Evolutionary conservation across 345 rosid species (phyloP), one percentile per base, ranked within the genome.

Genomic region (Eucalyptus caleyi): DNA sequence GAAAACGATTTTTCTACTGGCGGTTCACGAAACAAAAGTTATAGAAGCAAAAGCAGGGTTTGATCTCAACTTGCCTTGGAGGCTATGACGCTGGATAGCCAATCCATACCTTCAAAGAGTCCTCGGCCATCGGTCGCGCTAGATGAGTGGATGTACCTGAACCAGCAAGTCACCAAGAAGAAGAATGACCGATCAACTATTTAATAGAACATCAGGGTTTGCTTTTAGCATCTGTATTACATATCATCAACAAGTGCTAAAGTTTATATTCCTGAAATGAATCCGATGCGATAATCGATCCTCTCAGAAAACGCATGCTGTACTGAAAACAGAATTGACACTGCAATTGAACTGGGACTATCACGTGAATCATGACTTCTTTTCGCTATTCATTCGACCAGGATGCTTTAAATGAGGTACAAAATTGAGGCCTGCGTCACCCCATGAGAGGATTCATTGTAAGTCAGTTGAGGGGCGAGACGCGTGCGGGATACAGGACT

Each of bases 41-140:
- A 9, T 56, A 56, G 62, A 56, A 56, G 62, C 62, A 10, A 56
- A 56, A 24, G 30, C 62, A 56, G 62, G 62, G 62, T 56, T 56
- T 26, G 30, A 24, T 56, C 62, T 56, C 30, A 26, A 56, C 62
- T 56, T 56, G 13, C 62, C 62, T 56, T 24, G 62, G 62, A 56
- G 3, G 62, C 62, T 56, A 56, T 56, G 62, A 5, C 6, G 62
- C 62, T 56, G 62, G 62, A 56, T 24, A 56, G 62, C 62, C 62
- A 56, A 24, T 56, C 62, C 62, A 56, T 56, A 4, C 62, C 30
- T 56, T 56, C 62, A 4, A 56, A 56, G 62, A 56, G 30, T 26
- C 62, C 62, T 10, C 0, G 12, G 62, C 2, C 30, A 23, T 2
- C 0, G 14, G 13, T 56, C 30, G 62, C 30, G 30, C 30, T 0